Evolutionary conservation across 495 filamentous ascomycete species (phyloP).

Genomic region (Neurospora cerealis): DNA sequence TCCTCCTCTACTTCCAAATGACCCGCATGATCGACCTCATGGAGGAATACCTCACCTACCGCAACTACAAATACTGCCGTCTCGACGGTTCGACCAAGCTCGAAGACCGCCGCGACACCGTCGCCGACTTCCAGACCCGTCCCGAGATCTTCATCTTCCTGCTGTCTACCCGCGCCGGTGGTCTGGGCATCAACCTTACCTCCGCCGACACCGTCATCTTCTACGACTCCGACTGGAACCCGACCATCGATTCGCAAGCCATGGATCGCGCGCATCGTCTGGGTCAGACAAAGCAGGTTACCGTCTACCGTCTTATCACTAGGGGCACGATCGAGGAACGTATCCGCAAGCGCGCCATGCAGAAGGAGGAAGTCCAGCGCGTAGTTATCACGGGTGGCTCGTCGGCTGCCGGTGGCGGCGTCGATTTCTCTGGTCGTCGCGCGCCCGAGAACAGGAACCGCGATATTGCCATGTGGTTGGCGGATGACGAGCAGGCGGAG

Average conservation of each 20-base stretch:
- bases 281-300: constrained; percentile 91
- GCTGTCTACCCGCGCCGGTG: constrained; percentile 90
- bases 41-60: constrained; percentile 97
- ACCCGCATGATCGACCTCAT: constrained; percentile 99
- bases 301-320: constrained; percentile 95
- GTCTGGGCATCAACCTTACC: constrained; percentile 95
- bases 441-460: constrained; percentile 80
- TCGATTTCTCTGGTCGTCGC: constrained; percentile 87
- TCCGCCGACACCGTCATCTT: constrained; percentile 93
- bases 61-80: constrained; percentile 96
- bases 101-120: constrained; percentile 92
- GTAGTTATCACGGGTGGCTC: constrained; percentile 91
- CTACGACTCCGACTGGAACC: constrained; percentile 99
- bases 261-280: constrained; percentile 99
- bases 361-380: constrained; percentile 98
- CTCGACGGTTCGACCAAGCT: constrained; percentile 97
- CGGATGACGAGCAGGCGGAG: constrained; percentile 88
- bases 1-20: constrained; percentile 99
- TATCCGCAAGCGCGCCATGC: constrained; percentile 91
- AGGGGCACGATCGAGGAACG: constrained; percentile 96
- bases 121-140: constrained; percentile 88
- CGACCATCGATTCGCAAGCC: constrained; percentile 94
- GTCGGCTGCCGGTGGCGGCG: constrained; percentile 42
- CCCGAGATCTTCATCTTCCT: constrained; percentile 95
- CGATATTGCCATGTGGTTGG: constrained; percentile 94